These are phyloP conservation scores for Aureobasidium melanogenum DNA, from an alignment of 2,329 filamentous ascomycete genomes.

Conservation along the genomic window DNA sequence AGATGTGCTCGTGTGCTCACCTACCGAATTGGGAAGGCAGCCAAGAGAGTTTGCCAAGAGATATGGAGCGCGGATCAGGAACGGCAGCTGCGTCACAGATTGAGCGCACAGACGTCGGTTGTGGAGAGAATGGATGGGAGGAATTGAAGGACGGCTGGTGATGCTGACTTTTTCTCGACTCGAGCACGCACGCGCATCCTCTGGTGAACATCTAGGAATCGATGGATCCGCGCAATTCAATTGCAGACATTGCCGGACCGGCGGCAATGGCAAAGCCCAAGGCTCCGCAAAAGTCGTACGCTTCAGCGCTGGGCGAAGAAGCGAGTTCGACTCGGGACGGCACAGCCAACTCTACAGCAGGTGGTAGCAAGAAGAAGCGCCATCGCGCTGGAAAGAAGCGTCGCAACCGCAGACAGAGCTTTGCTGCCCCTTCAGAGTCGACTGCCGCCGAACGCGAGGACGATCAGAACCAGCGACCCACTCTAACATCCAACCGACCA, in stretches of 20 bases:
- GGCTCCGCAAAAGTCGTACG: neutral
- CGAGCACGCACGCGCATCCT: too few species aligned
- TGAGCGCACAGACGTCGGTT: neutral
- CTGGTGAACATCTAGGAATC: neutral
- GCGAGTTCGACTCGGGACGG: neutral
- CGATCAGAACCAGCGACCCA: conserved; percentile 29
- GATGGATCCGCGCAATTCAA: conserved; percentile 6
- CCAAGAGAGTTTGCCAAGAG: conserved; percentile 7
- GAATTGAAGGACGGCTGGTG: neutral
- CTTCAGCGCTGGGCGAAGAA: neutral
- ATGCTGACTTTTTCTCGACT: neutral
- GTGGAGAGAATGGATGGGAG: neutral
- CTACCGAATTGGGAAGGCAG: neutral
- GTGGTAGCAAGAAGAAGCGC: conserved; percentile 52
- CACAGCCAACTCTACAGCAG: neutral
- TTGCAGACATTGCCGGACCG: neutral
- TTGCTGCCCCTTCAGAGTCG: conserved; percentile 58
- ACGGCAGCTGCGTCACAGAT: neutral
- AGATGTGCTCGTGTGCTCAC: neutral
- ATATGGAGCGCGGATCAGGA: neutral
- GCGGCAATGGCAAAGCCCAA: conserved; percentile 6
- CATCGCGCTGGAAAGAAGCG: conserved; percentile 73
- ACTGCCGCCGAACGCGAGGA: conserved; percentile 42
- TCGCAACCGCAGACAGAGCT: conserved; percentile 68
- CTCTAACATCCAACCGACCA: conserved; percentile 29